Evolutionary conservation across 805 yeast genomes (phyloP), one percentile per base, ranked within the genome.

Genomic region (Sugiyamaella boreocaroliniensis): DNA sequence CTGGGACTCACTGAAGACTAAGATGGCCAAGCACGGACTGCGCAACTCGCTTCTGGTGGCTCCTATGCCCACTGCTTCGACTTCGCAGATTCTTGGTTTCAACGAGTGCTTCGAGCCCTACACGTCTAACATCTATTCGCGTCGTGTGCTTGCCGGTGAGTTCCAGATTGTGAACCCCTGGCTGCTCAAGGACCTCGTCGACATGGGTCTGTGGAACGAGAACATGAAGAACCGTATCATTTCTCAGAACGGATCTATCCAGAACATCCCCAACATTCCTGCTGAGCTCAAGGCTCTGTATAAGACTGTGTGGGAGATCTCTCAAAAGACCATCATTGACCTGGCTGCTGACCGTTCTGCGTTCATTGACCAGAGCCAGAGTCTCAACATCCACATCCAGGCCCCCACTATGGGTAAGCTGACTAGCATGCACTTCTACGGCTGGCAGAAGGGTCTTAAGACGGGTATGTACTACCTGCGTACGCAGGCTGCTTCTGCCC

Each of bases 391-490:
- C 58, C 90, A 88, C 73, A 76, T 93, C 70, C 81, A 79, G 67
- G 83, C 83, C 56, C 97, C 97, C 55, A 89, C 98, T 1, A 86
- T 89, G 92, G 95, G 96, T 64, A 93, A 93, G 71, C 78, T 93
- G 67, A 93, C 98, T 5, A 82, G 93, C 59, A 93, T 93, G 97
- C 99, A 93, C 71, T 93, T 93, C 77, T 92, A 93, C 68, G 98
- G 97, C 47, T 93, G 99, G 99, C 86, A 87, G 76, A 89, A 86
- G 76, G 99, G 99, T 56, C 79, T 93, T 68, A 93, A 93, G 79
- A 93, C 99, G 4, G 99, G 99, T 65, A 92, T 93, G 95, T 93
- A 93, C 77, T 93, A 93, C 72, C 76, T 93, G 70, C 84, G 98
- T 72, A 92, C 98, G 10, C 95, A 88, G 77, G 97, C 98, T 55